phyloP scores from a whole-genome alignment of 192 early-diverging fungal species.

The Diversispora epigaea region DNA sequence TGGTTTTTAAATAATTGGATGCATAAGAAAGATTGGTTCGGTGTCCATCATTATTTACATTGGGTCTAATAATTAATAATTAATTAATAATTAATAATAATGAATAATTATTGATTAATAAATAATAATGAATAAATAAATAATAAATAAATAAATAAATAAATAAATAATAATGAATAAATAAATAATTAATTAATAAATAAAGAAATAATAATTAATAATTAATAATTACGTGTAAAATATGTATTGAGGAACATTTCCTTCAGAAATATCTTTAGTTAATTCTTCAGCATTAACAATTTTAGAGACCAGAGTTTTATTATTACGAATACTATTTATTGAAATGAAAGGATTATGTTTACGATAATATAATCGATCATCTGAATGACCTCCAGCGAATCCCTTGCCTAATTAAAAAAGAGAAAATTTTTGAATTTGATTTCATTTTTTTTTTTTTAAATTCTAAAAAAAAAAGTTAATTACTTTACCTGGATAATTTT shows the following conservation, averaged over 20 bases:
- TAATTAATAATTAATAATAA: background rate
- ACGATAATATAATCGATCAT: constrained; percentile 49
- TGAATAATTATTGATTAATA: constrained; percentile 25
- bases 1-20: constrained; percentile 47
- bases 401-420: constrained; percentile 3
- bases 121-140: background rate
- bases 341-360: constrained; percentile 78
- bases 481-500: constrained; percentile 58
- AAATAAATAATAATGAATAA: constrained; percentile 13
- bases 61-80: constrained; percentile 38
- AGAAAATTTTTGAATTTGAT: no score
- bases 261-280: constrained; percentile 50
- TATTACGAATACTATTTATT: constrained; percentile 51
- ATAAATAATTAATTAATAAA: background rate
- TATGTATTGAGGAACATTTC: constrained; percentile 53
- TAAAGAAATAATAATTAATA: constrained; percentile 17
- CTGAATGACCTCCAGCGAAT: constrained; percentile 9
- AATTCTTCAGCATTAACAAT: constrained; percentile 60
- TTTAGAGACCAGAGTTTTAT: constrained; percentile 61
- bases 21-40: constrained; percentile 50
- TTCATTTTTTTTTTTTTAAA: background rate
- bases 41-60: constrained; percentile 59
- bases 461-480: constrained; percentile 37
- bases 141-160: constrained; percentile 16
- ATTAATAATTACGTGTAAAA: constrained; percentile 45